Evolutionary conservation across 2,329 filamentous ascomycete genomes (phyloP), one percentile per base, ranked within the genome.

Genomic region (Tolypocladium ovalisporum): DNA sequence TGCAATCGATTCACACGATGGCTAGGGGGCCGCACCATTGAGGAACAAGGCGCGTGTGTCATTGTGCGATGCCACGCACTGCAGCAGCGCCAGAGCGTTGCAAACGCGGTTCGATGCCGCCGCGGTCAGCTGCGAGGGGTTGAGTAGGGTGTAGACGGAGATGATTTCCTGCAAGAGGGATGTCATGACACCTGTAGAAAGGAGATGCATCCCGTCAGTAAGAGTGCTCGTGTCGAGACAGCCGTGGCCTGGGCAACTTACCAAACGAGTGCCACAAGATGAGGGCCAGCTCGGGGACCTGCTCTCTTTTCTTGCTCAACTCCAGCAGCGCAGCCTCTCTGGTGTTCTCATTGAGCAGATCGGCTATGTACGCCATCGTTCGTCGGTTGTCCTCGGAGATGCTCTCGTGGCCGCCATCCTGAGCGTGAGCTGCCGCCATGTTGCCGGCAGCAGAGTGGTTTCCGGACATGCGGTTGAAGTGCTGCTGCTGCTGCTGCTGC

Each of bases 241-340:
- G 39, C 36, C 13, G n/a, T 40, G 52, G 4, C 34, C 19, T 5
- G 51, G 4, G 22, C 24, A 4, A 73, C 84, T 62, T 83, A 96
- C 93, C 94, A 68, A 97, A 97, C 4, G 93, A 97, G 73, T 99
- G 94, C 94, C 94, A 99, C 61, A 99, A 79, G 60, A 99, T 96
- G 66, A 99, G 78, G 52, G 94, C 94, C 59, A 99, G 79, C 76
- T 99, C 94, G 0, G 94, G 93, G 19, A 99, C 94, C 74, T 97
- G 94, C 75, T 99, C 94, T 58, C 94, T 81, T 82, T 99, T 99
- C 80, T 99, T 99, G 76, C 93, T 97, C 55, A 99, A 81, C 73
- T 99, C 94, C 68, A 99, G 81, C 56, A 99, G 80, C 54, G 94
- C 94, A 5, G 90, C 87, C 76, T 97, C 94, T 61, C 94, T 84